Percentiles rank a stretch among this genome's conserved stretches.
These are phyloP conservation scores for Cucurbita argyrosperma DNA, from an alignment of 306 rosid species.

Conservation along the genomic window DNA sequence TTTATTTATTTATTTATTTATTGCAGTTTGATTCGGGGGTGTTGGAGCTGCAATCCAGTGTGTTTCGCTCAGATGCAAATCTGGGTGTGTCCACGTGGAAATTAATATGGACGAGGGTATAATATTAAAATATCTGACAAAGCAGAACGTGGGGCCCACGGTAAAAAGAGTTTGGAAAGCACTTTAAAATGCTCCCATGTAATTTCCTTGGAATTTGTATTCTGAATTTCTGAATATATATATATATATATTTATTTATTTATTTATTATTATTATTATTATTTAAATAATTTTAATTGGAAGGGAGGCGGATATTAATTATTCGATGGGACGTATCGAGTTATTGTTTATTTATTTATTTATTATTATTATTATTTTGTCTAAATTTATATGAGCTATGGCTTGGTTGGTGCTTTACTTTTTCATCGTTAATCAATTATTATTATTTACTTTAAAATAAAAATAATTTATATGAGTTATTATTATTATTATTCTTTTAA, in stretches of 20 bases:
- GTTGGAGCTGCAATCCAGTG: not conserved
- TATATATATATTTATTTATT: not conserved
- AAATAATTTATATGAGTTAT: too few species aligned
- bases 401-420: too few species aligned
- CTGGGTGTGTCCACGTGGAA: not conserved
- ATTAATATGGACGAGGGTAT: not conserved
- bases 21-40: constrained; percentile 15
- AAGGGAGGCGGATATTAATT: not conserved
- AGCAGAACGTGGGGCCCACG: not conserved
- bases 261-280: too few species aligned
- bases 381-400: too few species aligned
- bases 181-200: not conserved
- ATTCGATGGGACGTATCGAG: not conserved
- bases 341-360: not conserved
- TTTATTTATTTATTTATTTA: not conserved
- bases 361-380: too few species aligned
- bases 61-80: not conserved
- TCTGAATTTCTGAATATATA: not conserved
- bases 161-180: not conserved
- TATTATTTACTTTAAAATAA: too few species aligned
- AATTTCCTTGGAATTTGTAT: not conserved
- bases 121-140: not conserved
- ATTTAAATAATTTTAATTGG: not conserved
- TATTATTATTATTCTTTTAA: too few species aligned
- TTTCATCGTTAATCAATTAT: too few species aligned